These are phyloP conservation scores for Nemania serpens DNA, from an alignment of 2,329 filamentous ascomycete genomes.

Conservation along the genomic window DNA sequence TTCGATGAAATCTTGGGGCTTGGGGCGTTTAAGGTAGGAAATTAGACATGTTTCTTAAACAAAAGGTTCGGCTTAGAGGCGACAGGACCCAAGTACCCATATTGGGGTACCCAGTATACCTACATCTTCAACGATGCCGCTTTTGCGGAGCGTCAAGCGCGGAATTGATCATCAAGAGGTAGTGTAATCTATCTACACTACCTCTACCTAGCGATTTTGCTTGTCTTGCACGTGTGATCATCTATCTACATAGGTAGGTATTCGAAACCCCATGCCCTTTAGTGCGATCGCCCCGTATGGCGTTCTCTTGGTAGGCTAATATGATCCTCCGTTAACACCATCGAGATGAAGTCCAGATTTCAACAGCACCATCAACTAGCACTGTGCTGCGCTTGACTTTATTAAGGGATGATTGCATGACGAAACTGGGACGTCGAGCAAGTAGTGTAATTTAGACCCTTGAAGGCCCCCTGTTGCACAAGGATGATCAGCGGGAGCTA, in stretches of 20 bases:
- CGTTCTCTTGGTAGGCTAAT: too few relatives aligned
- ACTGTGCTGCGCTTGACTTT: constrained; percentile 7
- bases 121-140: background rate
- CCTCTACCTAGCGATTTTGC: too few relatives aligned
- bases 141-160: background rate
- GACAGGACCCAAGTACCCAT: background rate
- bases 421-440: background rate
- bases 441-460: background rate
- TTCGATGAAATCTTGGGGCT: background rate
- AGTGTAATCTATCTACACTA: too few relatives aligned
- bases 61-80: background rate
- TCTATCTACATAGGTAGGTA: too few relatives aligned
- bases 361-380: background rate
- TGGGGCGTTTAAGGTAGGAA: background rate
- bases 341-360: too few relatives aligned
- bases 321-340: too few relatives aligned
- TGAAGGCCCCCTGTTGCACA: constrained; percentile 5
- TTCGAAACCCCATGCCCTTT: too few relatives aligned
- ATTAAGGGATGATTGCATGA: background rate
- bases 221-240: too few relatives aligned
- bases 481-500: constrained; percentile 4
- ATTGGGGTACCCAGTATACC: background rate
- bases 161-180: too few relatives aligned
- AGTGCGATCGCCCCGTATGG: too few relatives aligned
- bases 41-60: background rate